Evolutionary conservation across 148 eudicot genomes (phyloP), one percentile per base, ranked within the genome.

Genomic region (Hydrangea macrophylla): DNA sequence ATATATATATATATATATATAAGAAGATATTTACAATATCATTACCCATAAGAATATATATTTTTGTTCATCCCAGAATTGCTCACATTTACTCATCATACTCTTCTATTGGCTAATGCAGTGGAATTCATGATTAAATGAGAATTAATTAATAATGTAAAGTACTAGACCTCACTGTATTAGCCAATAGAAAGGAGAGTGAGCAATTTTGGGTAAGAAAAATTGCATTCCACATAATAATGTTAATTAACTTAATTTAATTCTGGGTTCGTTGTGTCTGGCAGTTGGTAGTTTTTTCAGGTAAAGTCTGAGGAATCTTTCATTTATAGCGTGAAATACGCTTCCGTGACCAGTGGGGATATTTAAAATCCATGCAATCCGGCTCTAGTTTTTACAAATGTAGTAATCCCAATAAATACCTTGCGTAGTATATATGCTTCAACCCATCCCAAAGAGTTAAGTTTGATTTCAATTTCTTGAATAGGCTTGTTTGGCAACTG

Each of bases 251-350:
- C 32, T 70, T 33, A 33, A 6, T 45, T 27, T 4, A 23, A 8
- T 25, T 37, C 55, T 13, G 27, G 58, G n/a, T 67, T 13, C 31
- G n/a, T 37, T 1, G 18, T 18, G 60, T 48, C 67, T 39, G 37
- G 7, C 65, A 20, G 66, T 70, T 44, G 73, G 70, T n/a, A 65
- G 69, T 48, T 69, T 44, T 57, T 69, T 70, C 60, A 30, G 36
- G 45, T 55, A 73, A 36, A 40, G 68, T 65, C 36, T 66, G 33
- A 64, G 23, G 9, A 28, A 15, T 58, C 53, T 48, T 18, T n/a
- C 15, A 48, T 48, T 48, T n/a, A 48, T 44, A 12, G 51, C 1
- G n/a, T 44, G 22, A 17, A 1, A 48, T 48, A 18, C 2, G 39
- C 39, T 35, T 35, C 39, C 7, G 6, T 48, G 22, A 48, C 23